Evolutionary conservation across 2,329 filamentous ascomycete genomes (phyloP).

Genomic region (Fusarium cicatricum): DNA sequence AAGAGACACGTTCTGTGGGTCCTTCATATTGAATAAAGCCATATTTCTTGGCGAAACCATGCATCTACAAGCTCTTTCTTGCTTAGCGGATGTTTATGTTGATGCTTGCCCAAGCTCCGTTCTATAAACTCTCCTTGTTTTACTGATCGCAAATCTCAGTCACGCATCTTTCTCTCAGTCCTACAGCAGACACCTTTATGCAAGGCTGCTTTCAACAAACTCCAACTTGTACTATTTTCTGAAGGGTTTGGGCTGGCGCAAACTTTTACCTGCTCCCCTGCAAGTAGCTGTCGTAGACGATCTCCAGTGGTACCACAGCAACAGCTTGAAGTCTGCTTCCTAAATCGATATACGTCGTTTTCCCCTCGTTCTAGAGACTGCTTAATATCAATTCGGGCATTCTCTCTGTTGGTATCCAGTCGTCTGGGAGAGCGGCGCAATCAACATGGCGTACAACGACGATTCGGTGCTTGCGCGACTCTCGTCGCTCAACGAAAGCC

Average conservation of each 20-base stretch:
- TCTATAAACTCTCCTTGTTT: slow-evolving; percentile 37
- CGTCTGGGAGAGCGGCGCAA: background rate
- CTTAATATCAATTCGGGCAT: background rate
- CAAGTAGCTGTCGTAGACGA: slow-evolving; percentile 43
- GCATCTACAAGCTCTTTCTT: slow-evolving; percentile 37
- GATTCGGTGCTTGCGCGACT: slow-evolving; percentile 95
- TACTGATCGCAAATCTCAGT: slow-evolving; percentile 31
- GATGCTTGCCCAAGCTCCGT: slow-evolving; percentile 35
- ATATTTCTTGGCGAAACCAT: slow-evolving; percentile 23
- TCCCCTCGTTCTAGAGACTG: slow-evolving; percentile 6
- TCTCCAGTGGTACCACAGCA: slow-evolving; percentile 42
- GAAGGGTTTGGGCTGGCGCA: slow-evolving; percentile 24
- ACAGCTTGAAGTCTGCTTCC: slow-evolving; percentile 31
- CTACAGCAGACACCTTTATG: slow-evolving; percentile 24
- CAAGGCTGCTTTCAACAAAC: slow-evolving; percentile 6
- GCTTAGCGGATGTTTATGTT: slow-evolving; percentile 34
- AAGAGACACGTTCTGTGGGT: slow-evolving; percentile 17
- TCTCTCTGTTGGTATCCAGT: background rate
- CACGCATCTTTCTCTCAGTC: slow-evolving; percentile 28
- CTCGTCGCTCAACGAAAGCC: slow-evolving; percentile 93
- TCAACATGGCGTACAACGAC: slow-evolving; percentile 88
- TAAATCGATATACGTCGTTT: slow-evolving; percentile 33
- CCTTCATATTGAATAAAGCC: slow-evolving; percentile 33
- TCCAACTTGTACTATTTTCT: slow-evolving; percentile 15
- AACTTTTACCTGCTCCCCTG: slow-evolving; percentile 34